Evolutionary conservation across 2,329 filamentous ascomycete genomes (phyloP).

Genomic region (Colletotrichum gigasporum): DNA sequence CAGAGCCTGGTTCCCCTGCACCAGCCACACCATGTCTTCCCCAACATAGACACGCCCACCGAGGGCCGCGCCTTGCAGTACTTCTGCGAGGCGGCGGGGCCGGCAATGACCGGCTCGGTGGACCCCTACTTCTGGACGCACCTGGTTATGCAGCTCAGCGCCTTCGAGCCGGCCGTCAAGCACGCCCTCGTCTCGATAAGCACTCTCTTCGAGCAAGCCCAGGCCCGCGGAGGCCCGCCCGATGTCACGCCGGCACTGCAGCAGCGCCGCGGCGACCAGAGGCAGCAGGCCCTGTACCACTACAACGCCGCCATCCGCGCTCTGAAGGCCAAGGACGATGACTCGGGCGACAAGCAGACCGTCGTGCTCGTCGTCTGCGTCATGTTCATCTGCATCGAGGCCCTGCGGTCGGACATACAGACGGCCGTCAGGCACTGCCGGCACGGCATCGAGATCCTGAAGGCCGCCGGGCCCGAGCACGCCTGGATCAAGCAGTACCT

Average conservation of each 20-base stretch:
- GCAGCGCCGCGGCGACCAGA: not conserved
- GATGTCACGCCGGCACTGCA: not conserved
- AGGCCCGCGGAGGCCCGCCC: no score
- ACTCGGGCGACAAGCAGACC: not conserved
- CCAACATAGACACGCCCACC: not conserved
- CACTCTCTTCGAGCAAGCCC: not conserved
- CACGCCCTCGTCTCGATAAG: constrained; percentile 6
- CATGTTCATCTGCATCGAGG: constrained; percentile 31
- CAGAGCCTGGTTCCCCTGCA: not conserved
- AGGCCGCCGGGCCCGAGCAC: not conserved
- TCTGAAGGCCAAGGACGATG: constrained; percentile 7
- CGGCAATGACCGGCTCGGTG: not conserved
- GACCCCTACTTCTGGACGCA: constrained; percentile 5
- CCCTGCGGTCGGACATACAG: not conserved
- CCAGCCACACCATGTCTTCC: not conserved
- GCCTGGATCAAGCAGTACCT: not conserved
- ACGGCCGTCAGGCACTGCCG: not conserved
- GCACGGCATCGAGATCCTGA: not conserved
- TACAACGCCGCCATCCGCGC: constrained; percentile 28
- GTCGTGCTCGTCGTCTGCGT: constrained; percentile 31
- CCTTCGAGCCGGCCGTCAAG: not conserved
- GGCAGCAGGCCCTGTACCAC: constrained; percentile 13
- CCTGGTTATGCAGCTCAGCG: not conserved
- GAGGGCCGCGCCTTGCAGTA: not conserved
- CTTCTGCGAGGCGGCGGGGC: not conserved